Base-by-base conservation (phyloP, 2,329 filamentous ascomycete species). In the Microdochium paspali region DNA sequence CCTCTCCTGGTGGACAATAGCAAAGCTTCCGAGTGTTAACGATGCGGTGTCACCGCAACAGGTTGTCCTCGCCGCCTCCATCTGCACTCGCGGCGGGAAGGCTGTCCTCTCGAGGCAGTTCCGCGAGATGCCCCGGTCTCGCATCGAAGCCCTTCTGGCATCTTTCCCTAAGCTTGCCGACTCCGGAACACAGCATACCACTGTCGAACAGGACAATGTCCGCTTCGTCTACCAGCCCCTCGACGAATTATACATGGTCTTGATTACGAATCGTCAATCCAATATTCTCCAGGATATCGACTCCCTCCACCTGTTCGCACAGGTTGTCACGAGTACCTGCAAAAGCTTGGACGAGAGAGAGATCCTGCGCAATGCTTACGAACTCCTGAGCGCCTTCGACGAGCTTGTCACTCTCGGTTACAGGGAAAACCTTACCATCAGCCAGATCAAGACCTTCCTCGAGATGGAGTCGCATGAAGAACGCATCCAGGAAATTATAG, bases 381-480 rank as follows among this genome's bases (percentile, higher is more conserved):
- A 98, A 65, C 77, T 98, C 35, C 82, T 98, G 54, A 94, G 88
- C 66, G 93, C 93, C 44, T 98, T 97, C 61, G 93, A 98, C 62
- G 93, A 98, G 72, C 79, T 98, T 50, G 91, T 98, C 51, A 96
- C 91, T 1, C 75, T 95, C 53, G 93, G 93, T 12, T 97, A 98
- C 71, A 74, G 93, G 61, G 93, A 98, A 72, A 98, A 98, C 68
- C 72, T 98, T 57, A 94, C 91, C 23, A 80, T 98, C 59, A 88
- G 84, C 68, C 94, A 98, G 71, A 98, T 98, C 74, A 96, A 94
- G 78, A 96, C 93, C 2, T 98, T 98, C 76, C 69, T 98, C 57
- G 94, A 97, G 63, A 98, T 98, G 93, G 93, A 98, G 69, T 93
- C 86, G 68, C 93, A 98, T 62, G 94, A 98, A 70, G 93, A 98